Conservation (phyloP, 805 yeast species). For the Candida krabiensis region DNA sequence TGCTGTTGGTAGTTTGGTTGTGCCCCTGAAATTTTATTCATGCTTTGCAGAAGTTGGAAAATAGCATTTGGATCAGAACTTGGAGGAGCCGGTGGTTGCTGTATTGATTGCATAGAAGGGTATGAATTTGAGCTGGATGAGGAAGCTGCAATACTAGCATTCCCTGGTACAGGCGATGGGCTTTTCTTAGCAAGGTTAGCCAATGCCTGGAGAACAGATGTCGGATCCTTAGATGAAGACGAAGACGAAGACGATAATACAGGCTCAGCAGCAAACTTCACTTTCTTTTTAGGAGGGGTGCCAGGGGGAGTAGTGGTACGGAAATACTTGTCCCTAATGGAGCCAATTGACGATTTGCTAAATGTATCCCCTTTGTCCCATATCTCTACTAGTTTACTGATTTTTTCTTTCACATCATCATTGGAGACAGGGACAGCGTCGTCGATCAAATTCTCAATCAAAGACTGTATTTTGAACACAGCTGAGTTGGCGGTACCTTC, state of each 20-base stretch:
- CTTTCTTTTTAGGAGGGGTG: constrained; percentile 49
- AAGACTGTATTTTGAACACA: constrained; percentile 59
- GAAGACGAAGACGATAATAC: constrained; percentile 21
- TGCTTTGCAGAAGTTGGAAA: constrained; percentile 54
- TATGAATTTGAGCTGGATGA: constrained; percentile 20
- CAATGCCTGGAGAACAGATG: constrained; percentile 66
- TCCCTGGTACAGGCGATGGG: constrained; percentile 32
- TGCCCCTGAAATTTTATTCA: constrained; percentile 34
- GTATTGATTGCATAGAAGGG: neutral
- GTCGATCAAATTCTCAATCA: constrained; percentile 62
- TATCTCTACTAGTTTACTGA: constrained; percentile 81
- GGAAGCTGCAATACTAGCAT: constrained; percentile 36
- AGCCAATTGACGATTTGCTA: constrained; percentile 50
- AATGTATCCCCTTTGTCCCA: constrained; percentile 90
- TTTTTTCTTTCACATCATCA: constrained; percentile 66
- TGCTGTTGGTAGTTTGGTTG: constrained; percentile 24
- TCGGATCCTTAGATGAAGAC: constrained; percentile 47
- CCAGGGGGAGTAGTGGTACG: constrained; percentile 70
- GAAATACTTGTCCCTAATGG: constrained; percentile 60
- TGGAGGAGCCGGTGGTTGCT: constrained; percentile 8
- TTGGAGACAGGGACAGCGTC: constrained; percentile 57
- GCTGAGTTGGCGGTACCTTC: constrained; percentile 78
- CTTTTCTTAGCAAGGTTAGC: constrained; percentile 60
- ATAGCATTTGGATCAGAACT: constrained; percentile 41
- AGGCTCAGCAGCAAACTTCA: constrained; percentile 28